Evolutionary conservation across 768 basidiomycete species (phyloP).

Genomic region (Boletus huronensis): DNA sequence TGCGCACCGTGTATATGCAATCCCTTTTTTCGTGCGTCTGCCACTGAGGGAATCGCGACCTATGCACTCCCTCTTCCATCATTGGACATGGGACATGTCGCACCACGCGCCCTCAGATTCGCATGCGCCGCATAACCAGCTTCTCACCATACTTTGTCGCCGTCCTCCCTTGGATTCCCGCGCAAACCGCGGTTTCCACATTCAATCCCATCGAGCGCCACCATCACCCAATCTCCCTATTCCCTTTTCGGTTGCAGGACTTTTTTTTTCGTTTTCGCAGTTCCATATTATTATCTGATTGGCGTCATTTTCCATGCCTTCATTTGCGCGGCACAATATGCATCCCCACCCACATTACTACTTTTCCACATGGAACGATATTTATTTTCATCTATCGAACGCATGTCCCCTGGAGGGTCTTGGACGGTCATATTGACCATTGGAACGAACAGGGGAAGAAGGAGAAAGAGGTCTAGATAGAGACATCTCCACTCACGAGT

Average conservation of each 20-base stretch:
- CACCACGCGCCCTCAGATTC: conserved; percentile 24
- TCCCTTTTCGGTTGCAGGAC: conserved; percentile 6
- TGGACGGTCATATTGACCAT: conserved; percentile 11
- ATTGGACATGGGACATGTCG: conserved; percentile 23
- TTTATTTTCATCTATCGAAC: conserved; percentile 30
- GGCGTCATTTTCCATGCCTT: conserved; percentile 18
- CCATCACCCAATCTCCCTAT: conserved; percentile 1
- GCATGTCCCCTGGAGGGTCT: conserved; percentile 26
- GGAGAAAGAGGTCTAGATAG: conserved; percentile 11
- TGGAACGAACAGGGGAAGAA: conserved; percentile 10
- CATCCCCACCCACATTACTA: conserved; percentile 29
- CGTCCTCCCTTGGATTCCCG: conserved; percentile 19
- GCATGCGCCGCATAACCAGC: conserved; percentile 17
- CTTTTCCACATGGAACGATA: conserved; percentile 21
- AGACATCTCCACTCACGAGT: conserved; percentile 14
- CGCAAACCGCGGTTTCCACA: conserved; percentile 14
- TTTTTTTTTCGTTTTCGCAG: conserved; percentile 16
- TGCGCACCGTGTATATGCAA: conserved; percentile 24
- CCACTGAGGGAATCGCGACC: conserved; percentile 24
- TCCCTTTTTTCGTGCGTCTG: conserved; percentile 21
- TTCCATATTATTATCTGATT: conserved; percentile 29
- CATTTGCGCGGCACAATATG: conserved; percentile 24
- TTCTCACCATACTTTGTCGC: conserved; percentile 16
- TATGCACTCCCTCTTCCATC: conserved; percentile 16
- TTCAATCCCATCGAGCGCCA: not conserved